Conservation (phyloP, 495 filamentous ascomycete species). For the Friedmanniomyces endolithicus region DNA sequence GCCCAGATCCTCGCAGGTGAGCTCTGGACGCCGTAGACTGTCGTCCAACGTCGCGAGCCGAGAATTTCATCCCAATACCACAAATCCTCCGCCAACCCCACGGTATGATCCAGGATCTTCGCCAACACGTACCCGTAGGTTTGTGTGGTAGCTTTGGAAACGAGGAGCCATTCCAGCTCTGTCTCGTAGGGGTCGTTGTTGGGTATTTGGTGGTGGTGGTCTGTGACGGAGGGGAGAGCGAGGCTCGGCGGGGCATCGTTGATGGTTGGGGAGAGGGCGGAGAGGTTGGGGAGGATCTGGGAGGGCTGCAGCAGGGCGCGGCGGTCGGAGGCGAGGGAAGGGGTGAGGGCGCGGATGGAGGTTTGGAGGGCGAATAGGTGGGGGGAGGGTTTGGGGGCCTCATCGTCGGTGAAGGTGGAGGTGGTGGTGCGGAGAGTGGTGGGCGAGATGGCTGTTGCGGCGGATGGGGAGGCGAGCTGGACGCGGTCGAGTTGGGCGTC, state of each 20-base stretch:
- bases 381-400: slow-evolving; percentile 12
- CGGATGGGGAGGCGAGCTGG: slow-evolving; percentile 38
- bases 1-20: slow-evolving; percentile 58
- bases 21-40: slow-evolving; percentile 70
- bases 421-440: slow-evolving; percentile 5
- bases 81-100: slow-evolving; percentile 70
- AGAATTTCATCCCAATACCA: slow-evolving; percentile 87
- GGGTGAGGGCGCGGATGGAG: slow-evolving; percentile 18
- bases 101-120: slow-evolving; percentile 61
- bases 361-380: slow-evolving; percentile 7
- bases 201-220: slow-evolving; percentile 3
- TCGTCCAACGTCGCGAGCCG: slow-evolving; percentile 55
- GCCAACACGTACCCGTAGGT: slow-evolving; percentile 66
- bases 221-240: slow-evolving; percentile 8
- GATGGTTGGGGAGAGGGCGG: slow-evolving; percentile 1
- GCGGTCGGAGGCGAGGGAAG: slow-evolving; percentile 11
- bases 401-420: slow-evolving; percentile 8
- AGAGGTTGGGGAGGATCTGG: slow-evolving; percentile 8
- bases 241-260: not conserved
- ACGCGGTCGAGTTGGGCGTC: slow-evolving; percentile 72
- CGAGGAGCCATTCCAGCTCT: slow-evolving; percentile 77
- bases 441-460: slow-evolving; percentile 2
- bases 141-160: slow-evolving; percentile 76
- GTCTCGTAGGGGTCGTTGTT: slow-evolving; percentile 39
- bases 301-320: not conserved